Conservation (phyloP, 73 alveolate species). For the Paramecium sonneborni region DNA sequence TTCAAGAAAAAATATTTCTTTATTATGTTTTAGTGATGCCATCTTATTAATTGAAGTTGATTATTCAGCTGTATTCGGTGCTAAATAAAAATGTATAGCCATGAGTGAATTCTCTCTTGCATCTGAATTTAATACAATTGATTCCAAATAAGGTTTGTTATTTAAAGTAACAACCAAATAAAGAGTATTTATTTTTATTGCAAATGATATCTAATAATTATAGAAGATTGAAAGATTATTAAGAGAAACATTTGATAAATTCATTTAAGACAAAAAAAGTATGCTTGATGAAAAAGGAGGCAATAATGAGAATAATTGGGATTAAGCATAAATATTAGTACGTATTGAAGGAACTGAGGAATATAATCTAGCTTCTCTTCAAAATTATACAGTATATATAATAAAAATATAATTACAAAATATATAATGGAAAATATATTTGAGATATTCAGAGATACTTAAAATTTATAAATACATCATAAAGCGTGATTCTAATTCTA, state of each 20-base stretch:
- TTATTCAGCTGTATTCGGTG: not conserved
- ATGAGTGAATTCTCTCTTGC: not conserved
- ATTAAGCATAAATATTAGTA: not conserved
- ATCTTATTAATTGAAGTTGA: not conserved
- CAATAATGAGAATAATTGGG: not conserved
- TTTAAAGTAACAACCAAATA: not conserved
- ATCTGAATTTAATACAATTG: not conserved
- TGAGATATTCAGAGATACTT: not conserved
- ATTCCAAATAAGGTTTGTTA: not conserved
- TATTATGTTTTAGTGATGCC: not conserved
- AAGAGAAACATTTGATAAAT: not conserved
- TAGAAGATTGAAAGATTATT: not conserved
- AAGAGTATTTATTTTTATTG: not conserved
- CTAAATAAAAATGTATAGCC: not conserved
- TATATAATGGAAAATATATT: conserved; percentile 12
- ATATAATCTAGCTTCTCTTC: not conserved
- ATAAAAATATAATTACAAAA: not conserved
- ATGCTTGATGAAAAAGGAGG: not conserved
- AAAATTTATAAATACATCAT: not conserved
- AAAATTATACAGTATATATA: conserved; percentile 11
- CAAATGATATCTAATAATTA: not conserved
- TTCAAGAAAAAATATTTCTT: not conserved
- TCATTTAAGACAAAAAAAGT: not conserved
- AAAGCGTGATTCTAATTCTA: not conserved
- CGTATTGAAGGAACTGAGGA: conserved; percentile 24